phyloP scores from a whole-genome alignment of 352 stramenopile species.

The Phytophthora foliorum region DNA sequence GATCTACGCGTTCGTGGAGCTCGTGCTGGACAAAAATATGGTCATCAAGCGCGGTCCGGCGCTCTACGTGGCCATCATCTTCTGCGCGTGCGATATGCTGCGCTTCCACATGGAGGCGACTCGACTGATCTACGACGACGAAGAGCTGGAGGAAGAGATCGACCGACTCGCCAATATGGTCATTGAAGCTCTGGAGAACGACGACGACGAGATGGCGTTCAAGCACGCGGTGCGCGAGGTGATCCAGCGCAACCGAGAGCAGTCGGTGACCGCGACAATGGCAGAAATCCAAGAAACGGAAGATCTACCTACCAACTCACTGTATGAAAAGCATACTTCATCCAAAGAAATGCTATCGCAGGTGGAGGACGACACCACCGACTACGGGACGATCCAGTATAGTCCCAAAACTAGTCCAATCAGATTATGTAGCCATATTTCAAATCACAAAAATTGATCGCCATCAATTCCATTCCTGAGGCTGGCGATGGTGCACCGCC shows the following conservation, averaged over 20 bases:
- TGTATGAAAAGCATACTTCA: slow-evolving; percentile 9
- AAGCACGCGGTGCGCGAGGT: slow-evolving; percentile 46
- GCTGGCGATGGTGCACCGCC: slow-evolving; percentile 52
- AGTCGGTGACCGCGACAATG: slow-evolving; percentile 19
- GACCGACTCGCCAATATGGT: slow-evolving; percentile 49
- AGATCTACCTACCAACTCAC: slow-evolving; percentile 9
- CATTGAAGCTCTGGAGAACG: slow-evolving; percentile 40
- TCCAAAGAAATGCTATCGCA: neutral
- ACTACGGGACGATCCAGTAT: slow-evolving; percentile 37
- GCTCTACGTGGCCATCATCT: slow-evolving; percentile 59
- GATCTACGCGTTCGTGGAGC: slow-evolving; percentile 50
- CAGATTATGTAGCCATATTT: slow-evolving; percentile 17
- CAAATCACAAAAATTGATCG: slow-evolving; percentile 24
- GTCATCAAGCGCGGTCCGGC: slow-evolving; percentile 57
- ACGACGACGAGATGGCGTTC: slow-evolving; percentile 44
- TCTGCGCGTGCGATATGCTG: slow-evolving; percentile 60
- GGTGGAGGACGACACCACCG: slow-evolving; percentile 19
- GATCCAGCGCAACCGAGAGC: slow-evolving; percentile 36
- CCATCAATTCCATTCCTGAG: slow-evolving; percentile 1
- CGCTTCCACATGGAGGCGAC: slow-evolving; percentile 68
- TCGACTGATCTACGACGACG: slow-evolving; percentile 61
- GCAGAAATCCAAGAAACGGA: slow-evolving; percentile 3
- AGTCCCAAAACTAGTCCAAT: slow-evolving; percentile 18
- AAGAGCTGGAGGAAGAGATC: slow-evolving; percentile 56
- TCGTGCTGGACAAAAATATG: slow-evolving; percentile 66